Evolutionary conservation across 1,284 basidiomycete genomes (phyloP), one percentile per base, ranked within the genome.

Genomic region (Coriolopsis trogii): DNA sequence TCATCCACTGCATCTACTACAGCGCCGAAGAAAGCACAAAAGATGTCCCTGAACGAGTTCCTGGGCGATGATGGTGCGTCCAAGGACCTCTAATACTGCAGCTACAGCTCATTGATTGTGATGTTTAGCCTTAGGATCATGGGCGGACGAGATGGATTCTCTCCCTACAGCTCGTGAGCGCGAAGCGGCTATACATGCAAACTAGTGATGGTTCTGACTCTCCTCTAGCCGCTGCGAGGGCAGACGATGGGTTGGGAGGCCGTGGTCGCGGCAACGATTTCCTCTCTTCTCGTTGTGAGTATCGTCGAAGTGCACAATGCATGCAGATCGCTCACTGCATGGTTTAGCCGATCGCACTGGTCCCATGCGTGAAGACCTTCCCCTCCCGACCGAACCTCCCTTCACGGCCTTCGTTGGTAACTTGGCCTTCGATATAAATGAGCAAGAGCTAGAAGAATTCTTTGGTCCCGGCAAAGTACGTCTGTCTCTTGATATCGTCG

Each of bases 401-500:
- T 99, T 85, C 75, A 99, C 95, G 31, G 95, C 93, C 7, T 99
- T 95, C 64, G 81, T 99, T 60, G 97, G 96, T 50, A 99, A 99
- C 73, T 78, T 99, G 46, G 82, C 93, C 3, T 99, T 98, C 63
- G 97, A 99, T 73, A 82, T 94, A 41, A 85, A 85, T 16, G 95
- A 98, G 65, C 69, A 68, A 7, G 94, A 98, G 62, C 73, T 99
- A 36, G 87, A 85, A 51, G 78, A 79, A 26, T 97, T 95, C 72
- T 98, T 98, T 63, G 72, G 70, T 51, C n/a, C 6, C 13, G 76
- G 78, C 44, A 78, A 83, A 75, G 90, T 89, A 58, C 51, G 77
- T 34, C 13, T 6, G 9, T 18, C 6, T 34, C 13, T 6, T 16
- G n/a, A 13, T 3, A 34, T n/a, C 33, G 33, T 9, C 4, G 9